These are phyloP conservation scores for Nymphaea thermarum DNA, from an alignment of 164 flowering plant species.

Conservation along the genomic window DNA sequence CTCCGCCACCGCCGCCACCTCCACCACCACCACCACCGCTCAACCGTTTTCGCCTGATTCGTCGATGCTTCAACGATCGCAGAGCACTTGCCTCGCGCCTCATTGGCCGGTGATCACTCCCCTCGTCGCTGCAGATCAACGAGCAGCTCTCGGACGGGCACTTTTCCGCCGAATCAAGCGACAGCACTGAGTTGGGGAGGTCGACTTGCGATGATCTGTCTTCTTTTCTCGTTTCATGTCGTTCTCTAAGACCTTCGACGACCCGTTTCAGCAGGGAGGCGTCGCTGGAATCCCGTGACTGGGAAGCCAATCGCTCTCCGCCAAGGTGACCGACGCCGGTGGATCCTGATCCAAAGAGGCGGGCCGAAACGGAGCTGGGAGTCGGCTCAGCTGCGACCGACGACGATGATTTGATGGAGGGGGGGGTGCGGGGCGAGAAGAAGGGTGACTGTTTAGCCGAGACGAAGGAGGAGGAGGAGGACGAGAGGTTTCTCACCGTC, in stretches of 20 bases:
- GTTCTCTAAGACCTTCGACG: not conserved
- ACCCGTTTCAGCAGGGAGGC: not conserved
- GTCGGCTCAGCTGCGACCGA: not conserved
- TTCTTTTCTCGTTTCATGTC: not conserved
- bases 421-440: conserved; percentile 79
- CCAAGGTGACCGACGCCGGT: not conserved
- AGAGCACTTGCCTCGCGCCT: not conserved
- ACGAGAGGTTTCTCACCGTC: conserved; percentile 47
- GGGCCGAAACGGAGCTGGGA: not conserved
- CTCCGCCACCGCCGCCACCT: not conserved
- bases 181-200: conserved; percentile 8
- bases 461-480: conserved; percentile 80
- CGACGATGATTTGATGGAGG: conserved; percentile 19
- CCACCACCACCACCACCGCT: not conserved
- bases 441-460: conserved; percentile 91
- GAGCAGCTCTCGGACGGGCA: not conserved
- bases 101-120: not conserved
- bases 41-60: not conserved
- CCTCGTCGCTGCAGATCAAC: not conserved
- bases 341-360: not conserved
- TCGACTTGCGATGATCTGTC: conserved; percentile 28
- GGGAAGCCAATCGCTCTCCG: not conserved
- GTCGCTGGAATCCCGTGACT: not conserved
- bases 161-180: not conserved
- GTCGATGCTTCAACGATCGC: not conserved